Base-by-base conservation (phyloP, 164 flowering plant species). In the Stephania cephalantha region DNA sequence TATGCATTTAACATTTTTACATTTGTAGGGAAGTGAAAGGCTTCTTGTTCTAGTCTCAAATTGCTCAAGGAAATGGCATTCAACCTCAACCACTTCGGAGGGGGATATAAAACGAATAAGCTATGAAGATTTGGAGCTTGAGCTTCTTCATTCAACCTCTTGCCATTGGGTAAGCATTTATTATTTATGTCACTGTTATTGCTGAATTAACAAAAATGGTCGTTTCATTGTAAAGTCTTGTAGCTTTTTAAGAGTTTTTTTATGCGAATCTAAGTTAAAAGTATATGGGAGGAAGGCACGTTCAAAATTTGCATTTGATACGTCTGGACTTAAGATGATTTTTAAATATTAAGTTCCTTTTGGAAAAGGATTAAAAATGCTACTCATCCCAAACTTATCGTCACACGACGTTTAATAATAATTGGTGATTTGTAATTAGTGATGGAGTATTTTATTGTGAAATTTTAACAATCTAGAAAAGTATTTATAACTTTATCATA, bases 21-120 rank as follows among this genome's bases (percentile, higher is more conserved):
- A 30, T 73, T 52, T 75, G 22, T 77, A 94, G 98, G 98, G 98
- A 83, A 94, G 98, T 80, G 90, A 90, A 82, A 86, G 85, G 82
- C 98, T 94, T 77, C 89, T 94, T 78, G 80, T 81, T 63, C 81
- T 94, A 75, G 87, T 90, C 73, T 89, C 92, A 44, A 86, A 94
- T 79, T 50, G 74, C 46, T 83, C 88, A 8, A 46, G 66, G 45
- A 25, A 74, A 46, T 75, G 70, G 55, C 81, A 76, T 25, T 78
- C 82, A 4, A 58, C 76, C 29, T 77, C 82, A 4, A 50, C 55
- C 35, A 52, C 3, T 35, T 68, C 53, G 22, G 65, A 74, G 13
- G 72, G 12, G 6, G 74, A 76, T 12, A 44, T 10, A 58, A 74
- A 52, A 22, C 76, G 75, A 65, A 55, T 20, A 76, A 71, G 46